These are phyloP conservation scores for Tubosaeta brunneosetosa DNA, from an alignment of 768 basidiomycete species.

Conservation along the genomic window DNA sequence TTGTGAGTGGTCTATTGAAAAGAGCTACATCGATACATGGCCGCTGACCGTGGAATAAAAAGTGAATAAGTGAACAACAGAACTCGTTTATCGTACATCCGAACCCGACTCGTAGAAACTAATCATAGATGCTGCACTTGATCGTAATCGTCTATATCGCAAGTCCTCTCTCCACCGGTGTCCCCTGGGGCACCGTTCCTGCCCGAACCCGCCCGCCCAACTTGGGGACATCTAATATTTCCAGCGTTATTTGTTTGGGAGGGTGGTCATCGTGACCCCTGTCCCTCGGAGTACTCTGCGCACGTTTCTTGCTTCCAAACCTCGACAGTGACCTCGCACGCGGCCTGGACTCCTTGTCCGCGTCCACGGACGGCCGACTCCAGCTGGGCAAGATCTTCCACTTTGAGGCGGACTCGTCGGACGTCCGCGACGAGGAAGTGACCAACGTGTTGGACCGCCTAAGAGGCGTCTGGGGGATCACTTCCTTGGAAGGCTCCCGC, in stretches of 20 bases:
- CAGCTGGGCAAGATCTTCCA: slow-evolving; percentile 25
- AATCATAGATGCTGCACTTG: not conserved
- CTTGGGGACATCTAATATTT: not conserved
- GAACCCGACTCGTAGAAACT: not conserved
- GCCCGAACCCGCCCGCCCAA: not conserved
- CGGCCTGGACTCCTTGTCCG: not conserved
- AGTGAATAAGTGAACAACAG: not conserved
- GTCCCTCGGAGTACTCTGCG: not conserved
- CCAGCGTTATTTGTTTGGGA: not conserved
- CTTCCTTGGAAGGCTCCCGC: not conserved
- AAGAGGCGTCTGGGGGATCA: not conserved
- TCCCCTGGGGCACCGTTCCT: too few species aligned
- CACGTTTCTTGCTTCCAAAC: not conserved
- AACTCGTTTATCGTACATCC: not conserved
- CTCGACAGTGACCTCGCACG: not conserved
- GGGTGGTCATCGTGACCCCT: not conserved
- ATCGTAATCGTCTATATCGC: not conserved
- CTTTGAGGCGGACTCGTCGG: not conserved
- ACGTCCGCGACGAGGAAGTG: not conserved
- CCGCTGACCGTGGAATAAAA: not conserved
- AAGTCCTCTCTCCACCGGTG: slow-evolving; percentile 14
- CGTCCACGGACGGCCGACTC: slow-evolving; percentile 9
- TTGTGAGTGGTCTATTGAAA: too few species aligned
- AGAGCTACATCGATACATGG: too few species aligned
- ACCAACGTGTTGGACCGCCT: not conserved